These are phyloP conservation scores for Quercus rubra DNA, from an alignment of 306 rosid genomes.

Conservation along the genomic window DNA sequence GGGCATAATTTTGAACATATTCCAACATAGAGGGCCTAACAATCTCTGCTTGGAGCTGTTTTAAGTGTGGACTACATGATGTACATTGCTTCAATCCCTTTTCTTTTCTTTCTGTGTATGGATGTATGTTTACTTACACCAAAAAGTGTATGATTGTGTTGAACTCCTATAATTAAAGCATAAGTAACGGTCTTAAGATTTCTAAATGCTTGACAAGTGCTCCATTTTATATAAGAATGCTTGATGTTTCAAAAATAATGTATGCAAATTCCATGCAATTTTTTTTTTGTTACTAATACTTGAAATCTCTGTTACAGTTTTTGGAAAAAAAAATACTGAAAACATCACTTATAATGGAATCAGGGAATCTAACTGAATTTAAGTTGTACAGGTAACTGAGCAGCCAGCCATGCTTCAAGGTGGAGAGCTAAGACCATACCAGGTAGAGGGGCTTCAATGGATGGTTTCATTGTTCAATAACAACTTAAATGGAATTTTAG, in stretches of 20 bases:
- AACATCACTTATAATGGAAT: background rate
- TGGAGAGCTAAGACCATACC: constrained; percentile 92
- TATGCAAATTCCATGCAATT: background rate
- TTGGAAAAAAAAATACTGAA: background rate
- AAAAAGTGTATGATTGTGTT: background rate
- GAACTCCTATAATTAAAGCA: background rate
- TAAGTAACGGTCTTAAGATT: background rate
- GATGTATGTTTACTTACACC: background rate
- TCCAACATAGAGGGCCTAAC: background rate
- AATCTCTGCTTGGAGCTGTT: background rate
- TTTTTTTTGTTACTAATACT: background rate
- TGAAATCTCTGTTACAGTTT: background rate
- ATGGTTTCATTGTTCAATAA: constrained; percentile 96
- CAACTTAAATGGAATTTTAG: constrained; percentile 94
- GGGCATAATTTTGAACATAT: background rate
- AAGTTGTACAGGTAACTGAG: constrained; percentile 71
- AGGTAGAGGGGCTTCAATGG: constrained; percentile 98
- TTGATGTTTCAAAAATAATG: background rate
- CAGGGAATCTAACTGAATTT: constrained; percentile 22
- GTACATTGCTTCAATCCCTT: background rate
- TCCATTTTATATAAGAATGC: background rate
- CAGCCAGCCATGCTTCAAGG: constrained; percentile 95
- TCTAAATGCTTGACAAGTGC: constrained; percentile 1
- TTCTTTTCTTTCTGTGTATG: background rate
- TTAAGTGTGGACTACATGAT: background rate